phyloP scores from a whole-genome alignment of 441 rosid genomes.

The Syzygium malaccense region DNA sequence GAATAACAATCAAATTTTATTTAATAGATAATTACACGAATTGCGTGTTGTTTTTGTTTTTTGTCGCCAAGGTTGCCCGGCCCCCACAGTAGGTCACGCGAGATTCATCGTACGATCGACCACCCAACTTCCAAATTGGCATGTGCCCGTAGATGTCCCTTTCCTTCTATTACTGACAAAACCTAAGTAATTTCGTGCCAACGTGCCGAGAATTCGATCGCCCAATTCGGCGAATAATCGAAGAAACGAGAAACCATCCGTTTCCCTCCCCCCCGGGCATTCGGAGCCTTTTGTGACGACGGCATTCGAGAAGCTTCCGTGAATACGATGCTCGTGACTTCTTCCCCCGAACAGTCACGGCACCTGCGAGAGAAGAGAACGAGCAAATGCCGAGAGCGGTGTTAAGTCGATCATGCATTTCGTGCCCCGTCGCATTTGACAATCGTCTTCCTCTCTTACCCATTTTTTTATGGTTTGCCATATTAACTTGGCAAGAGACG shows the following conservation, averaged over 20 bases:
- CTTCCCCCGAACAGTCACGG: background rate
- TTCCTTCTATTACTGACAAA: background rate
- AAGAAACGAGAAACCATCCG: too few relatives aligned
- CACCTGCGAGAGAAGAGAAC: too few relatives aligned
- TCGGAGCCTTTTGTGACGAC: accelerated
- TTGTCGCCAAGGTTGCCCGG: background rate
- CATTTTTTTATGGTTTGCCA: too few relatives aligned
- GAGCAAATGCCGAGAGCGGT: too few relatives aligned
- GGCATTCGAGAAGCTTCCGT: accelerated
- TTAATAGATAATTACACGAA: background rate
- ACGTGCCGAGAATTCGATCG: background rate
- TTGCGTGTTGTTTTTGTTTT: background rate
- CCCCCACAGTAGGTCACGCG: background rate
- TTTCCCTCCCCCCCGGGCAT: too few relatives aligned
- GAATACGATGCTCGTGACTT: background rate
- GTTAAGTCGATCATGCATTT: background rate
- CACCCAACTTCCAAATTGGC: background rate
- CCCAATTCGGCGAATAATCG: background rate
- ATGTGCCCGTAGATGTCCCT: background rate
- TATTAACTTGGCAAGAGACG: too few relatives aligned
- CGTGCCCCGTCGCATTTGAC: background rate
- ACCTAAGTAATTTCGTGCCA: background rate
- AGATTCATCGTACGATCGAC: background rate
- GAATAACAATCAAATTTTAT: background rate
- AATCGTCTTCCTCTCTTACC: too few relatives aligned